Conservation (phyloP, 805 yeast genomes). For the Metschnikowia orientalis region DNA sequence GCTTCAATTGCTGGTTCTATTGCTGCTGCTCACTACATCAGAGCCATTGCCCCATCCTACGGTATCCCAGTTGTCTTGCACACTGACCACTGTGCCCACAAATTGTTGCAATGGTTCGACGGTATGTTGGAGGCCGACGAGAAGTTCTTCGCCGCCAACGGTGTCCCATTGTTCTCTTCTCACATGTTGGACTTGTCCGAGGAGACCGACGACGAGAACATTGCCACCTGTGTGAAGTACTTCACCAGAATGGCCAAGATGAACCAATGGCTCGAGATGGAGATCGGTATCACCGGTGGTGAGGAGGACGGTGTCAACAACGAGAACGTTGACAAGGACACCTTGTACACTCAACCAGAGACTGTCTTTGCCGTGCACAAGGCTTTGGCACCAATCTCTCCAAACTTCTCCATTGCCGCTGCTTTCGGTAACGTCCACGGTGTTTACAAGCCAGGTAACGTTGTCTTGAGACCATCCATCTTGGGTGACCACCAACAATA, state of each 20-base stretch:
- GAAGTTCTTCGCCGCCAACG: constrained; percentile 78
- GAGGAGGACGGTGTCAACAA: constrained; percentile 99
- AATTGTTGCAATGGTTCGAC: constrained; percentile 96
- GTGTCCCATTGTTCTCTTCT: constrained; percentile 96
- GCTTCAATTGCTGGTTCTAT: constrained; percentile 93
- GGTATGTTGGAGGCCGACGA: constrained; percentile 98
- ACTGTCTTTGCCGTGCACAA: constrained; percentile 88
- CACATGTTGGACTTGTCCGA: constrained; percentile 98
- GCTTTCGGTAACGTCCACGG: constrained; percentile 99
- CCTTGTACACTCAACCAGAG: constrained; percentile 91
- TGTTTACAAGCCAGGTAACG: constrained; percentile 99
- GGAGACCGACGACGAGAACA: constrained; percentile 95
- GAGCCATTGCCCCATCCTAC: constrained; percentile 93
- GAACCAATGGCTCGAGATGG: constrained; percentile 99
- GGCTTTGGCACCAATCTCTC: constrained; percentile 85
- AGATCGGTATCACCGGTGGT: constrained; percentile 99
- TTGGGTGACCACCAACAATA: constrained; percentile 93
- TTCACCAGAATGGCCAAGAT: constrained; percentile 90
- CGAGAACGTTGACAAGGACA: constrained; percentile 82
- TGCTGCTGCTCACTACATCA: constrained; percentile 97
- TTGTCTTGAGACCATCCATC: constrained; percentile 84
- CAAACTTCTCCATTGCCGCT: constrained; percentile 99
- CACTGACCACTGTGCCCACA: constrained; percentile 98
- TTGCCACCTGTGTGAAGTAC: constrained; percentile 89
- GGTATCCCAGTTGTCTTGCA: constrained; percentile 96